These are phyloP conservation scores for Saxispiralis lemnorum DNA, from an alignment of 495 filamentous ascomycete genomes.

Conservation along the genomic window DNA sequence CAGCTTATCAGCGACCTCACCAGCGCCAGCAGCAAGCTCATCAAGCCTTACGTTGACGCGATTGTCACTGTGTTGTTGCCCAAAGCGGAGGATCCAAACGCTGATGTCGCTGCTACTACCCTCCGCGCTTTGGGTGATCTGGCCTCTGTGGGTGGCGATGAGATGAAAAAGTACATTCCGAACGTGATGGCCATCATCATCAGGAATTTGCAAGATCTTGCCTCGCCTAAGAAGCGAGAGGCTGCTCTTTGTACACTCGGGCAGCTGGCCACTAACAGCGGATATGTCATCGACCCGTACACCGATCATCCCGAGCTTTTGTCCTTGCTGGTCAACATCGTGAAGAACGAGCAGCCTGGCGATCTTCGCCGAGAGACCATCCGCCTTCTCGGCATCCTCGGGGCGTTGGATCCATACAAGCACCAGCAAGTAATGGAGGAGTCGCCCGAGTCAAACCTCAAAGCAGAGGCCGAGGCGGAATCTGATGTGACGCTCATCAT, in stretches of 20 bases:
- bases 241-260: constrained; percentile 80
- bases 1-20: constrained; percentile 84
- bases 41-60: constrained; percentile 88
- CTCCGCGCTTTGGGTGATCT: constrained; percentile 83
- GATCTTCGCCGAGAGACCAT: constrained; percentile 82
- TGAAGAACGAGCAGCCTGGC: constrained; percentile 72
- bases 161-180: constrained; percentile 75
- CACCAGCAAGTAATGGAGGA: constrained; percentile 43
- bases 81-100: constrained; percentile 64
- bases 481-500: constrained; percentile 96
- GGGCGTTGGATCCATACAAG: constrained; percentile 87
- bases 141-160: constrained; percentile 75
- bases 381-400: constrained; percentile 88
- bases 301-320: constrained; percentile 84
- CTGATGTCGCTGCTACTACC: constrained; percentile 80
- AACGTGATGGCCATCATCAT: constrained; percentile 89
- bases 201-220: constrained; percentile 77
- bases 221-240: constrained; percentile 71
- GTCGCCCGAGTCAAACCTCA: constrained; percentile 43
- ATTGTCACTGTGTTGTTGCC: constrained; percentile 82
- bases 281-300: constrained; percentile 96
- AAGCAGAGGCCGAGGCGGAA: constrained; percentile 45
- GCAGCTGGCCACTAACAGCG: constrained; percentile 80
- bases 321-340: constrained; percentile 79
- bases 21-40: constrained; percentile 71